phyloP scores from a whole-genome alignment of 2,329 filamentous ascomycete genomes.

The Fusarium hostae region DNA sequence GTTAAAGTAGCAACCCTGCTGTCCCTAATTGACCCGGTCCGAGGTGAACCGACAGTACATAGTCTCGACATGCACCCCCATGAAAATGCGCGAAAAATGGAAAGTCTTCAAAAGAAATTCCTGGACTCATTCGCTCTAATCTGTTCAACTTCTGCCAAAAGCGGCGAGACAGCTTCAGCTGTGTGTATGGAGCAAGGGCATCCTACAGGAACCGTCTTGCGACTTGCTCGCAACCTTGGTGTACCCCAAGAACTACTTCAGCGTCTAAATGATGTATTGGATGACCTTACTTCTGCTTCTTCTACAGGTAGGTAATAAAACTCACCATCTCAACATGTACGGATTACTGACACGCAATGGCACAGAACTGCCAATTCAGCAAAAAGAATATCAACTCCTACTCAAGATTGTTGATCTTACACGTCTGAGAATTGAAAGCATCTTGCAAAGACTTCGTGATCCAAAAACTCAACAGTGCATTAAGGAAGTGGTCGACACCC shows the following conservation, averaged over 20 bases:
- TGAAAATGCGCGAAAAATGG: not conserved
- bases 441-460: not conserved
- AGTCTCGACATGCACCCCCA: not conserved
- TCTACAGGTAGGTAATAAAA: not conserved
- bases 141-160: not conserved
- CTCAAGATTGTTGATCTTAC: not conserved
- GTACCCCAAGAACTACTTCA: not conserved
- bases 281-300: not conserved
- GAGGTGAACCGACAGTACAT: not conserved
- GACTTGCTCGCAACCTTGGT: not conserved
- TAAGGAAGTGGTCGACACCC: not conserved
- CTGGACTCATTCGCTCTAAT: not conserved
- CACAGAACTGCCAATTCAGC: not conserved
- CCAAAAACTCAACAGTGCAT: not conserved
- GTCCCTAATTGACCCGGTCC: not conserved
- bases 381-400: not conserved
- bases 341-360: not conserved
- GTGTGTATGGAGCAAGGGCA: not conserved
- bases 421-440: not conserved
- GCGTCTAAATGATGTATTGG: not conserved
- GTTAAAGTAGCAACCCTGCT: not conserved
- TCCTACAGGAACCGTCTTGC: not conserved
- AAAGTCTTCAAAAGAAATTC: not conserved
- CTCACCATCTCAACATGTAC: not conserved
- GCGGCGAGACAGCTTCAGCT: not conserved